Evolutionary conservation across 1,139 yeast genomes (phyloP).

Genomic region (Zygosaccharomyces pseudobailii): DNA sequence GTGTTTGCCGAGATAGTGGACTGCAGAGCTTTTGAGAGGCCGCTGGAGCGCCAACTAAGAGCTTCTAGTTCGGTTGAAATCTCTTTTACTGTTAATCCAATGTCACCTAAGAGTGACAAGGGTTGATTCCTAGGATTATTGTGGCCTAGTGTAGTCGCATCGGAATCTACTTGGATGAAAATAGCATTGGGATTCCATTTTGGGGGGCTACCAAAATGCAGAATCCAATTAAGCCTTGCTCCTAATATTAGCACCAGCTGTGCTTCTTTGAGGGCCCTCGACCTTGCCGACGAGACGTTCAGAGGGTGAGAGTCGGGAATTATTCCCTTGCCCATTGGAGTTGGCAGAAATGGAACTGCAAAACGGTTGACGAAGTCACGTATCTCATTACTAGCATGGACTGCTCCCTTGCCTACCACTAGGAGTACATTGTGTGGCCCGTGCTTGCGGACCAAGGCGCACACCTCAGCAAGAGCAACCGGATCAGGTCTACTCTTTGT

Average conservation of each 20-base stretch:
- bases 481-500: constrained; percentile 39
- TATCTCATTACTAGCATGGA: constrained; percentile 40
- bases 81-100: constrained; percentile 39
- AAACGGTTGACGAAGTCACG: constrained; percentile 39
- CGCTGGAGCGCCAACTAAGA: constrained; percentile 12
- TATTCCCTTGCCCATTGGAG: constrained; percentile 75
- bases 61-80: constrained; percentile 31
- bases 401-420: constrained; percentile 61
- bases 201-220: constrained; percentile 57
- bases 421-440: constrained; percentile 46
- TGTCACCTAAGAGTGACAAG: constrained; percentile 42
- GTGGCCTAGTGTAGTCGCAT: constrained; percentile 49
- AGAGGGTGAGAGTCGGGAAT: constrained; percentile 43
- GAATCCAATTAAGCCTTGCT: constrained; percentile 63
- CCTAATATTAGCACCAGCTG: constrained; percentile 56
- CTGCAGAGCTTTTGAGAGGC: constrained; percentile 32
- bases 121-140: constrained; percentile 25
- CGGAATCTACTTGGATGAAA: constrained; percentile 52
- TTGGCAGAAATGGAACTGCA: constrained; percentile 53
- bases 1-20: constrained; percentile 38
- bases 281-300: constrained; percentile 57
- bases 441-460: constrained; percentile 28
- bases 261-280: constrained; percentile 48
- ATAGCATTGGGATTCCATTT: constrained; percentile 43
- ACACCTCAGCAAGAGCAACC: constrained; percentile 36